These are phyloP conservation scores for Pyrus betulifolia DNA, from an alignment of 306 rosid species.

Conservation along the genomic window DNA sequence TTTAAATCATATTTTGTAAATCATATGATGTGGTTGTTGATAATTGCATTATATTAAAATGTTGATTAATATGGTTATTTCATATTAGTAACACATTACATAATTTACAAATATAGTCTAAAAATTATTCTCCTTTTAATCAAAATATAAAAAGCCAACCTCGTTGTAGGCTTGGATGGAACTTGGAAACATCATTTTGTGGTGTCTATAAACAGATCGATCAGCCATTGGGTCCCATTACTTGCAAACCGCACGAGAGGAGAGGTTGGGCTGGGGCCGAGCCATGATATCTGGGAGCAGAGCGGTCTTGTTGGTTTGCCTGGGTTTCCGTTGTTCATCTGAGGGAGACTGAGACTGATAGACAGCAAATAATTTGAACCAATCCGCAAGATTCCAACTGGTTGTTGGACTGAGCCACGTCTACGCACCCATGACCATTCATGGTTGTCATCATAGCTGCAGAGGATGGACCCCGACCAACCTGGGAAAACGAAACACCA, in stretches of 20 bases:
- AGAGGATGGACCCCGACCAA: background rate
- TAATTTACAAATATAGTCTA: too few species aligned
- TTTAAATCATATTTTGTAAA: too few species aligned
- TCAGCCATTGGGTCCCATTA: background rate
- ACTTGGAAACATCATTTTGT: too few species aligned
- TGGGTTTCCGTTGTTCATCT: background rate
- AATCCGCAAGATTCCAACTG: background rate
- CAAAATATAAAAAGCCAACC: too few species aligned
- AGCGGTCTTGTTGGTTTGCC: background rate
- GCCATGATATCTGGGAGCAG: background rate
- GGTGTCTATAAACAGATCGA: background rate
- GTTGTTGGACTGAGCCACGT: conserved; percentile 15
- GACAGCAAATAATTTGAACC: background rate
- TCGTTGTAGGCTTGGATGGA: too few species aligned
- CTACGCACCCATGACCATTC: conserved; percentile 13
- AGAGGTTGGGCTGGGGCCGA: background rate
- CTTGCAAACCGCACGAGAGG: conserved; percentile 2
- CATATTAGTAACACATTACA: too few species aligned
- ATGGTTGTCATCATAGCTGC: background rate
- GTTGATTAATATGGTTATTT: too few species aligned
- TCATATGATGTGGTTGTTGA: too few species aligned
- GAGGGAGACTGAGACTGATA: background rate
- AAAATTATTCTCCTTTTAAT: too few species aligned
- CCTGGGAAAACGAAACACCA: conserved; percentile 9
- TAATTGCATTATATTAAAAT: too few species aligned